Evolutionary conservation across 2,329 filamentous ascomycete genomes (phyloP).

Genomic region (Sporothrix curviconia): DNA sequence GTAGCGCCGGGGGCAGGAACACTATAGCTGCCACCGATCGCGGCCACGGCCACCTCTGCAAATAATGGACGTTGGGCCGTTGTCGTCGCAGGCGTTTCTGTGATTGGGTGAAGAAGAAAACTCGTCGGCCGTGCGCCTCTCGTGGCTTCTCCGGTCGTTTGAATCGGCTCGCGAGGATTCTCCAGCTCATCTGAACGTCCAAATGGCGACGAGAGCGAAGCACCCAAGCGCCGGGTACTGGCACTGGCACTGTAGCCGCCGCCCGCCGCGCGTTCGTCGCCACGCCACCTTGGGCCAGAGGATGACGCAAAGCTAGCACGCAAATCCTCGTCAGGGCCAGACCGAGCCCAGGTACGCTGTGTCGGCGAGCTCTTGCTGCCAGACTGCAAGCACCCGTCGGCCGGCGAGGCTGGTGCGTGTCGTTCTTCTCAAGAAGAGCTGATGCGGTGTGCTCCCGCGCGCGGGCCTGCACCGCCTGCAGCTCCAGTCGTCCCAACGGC

Average conservation of each 20-base stretch:
- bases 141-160: neutral
- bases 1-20: slow-evolving; percentile 5
- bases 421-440: slow-evolving; percentile 21
- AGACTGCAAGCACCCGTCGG: slow-evolving; percentile 17
- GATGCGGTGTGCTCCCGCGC: slow-evolving; percentile 18
- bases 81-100: slow-evolving; percentile 5
- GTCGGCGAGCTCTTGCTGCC: slow-evolving; percentile 16
- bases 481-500: slow-evolving; percentile 20
- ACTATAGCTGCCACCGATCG: slow-evolving; percentile 8
- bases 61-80: neutral
- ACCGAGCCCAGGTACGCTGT: neutral
- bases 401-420: slow-evolving; percentile 16
- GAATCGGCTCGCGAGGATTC: neutral
- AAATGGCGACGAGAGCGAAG: slow-evolving; percentile 4
- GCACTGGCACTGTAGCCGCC: neutral
- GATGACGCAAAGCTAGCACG: slow-evolving; percentile 1
- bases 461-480: slow-evolving; percentile 21
- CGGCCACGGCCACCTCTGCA: neutral
- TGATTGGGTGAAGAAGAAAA: slow-evolving; percentile 9
- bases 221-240: neutral
- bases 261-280: neutral
- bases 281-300: neutral
- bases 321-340: neutral
- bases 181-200: neutral
- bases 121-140: neutral